These are phyloP conservation scores for Metschnikowia cerradonensis DNA, from an alignment of 805 yeast genomes.

Conservation along the genomic window DNA sequence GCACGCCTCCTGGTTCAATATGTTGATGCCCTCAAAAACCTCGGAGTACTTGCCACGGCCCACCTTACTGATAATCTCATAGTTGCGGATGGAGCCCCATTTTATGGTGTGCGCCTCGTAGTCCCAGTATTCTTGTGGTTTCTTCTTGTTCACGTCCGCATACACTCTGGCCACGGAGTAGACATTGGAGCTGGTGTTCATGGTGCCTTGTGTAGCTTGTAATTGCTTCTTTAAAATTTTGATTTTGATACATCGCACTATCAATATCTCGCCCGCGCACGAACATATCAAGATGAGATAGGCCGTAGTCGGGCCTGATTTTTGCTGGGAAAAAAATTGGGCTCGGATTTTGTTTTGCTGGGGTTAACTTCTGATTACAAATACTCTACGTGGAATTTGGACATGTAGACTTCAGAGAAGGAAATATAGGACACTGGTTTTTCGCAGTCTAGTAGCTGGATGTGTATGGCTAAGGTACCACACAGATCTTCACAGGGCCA, in stretches of 20 bases:
- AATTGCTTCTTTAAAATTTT: slow-evolving; percentile 5
- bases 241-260: slow-evolving; percentile 12
- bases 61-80: slow-evolving; percentile 77
- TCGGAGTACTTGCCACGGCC: slow-evolving; percentile 96
- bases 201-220: slow-evolving; percentile 1
- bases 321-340: neutral
- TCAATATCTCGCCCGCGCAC: slow-evolving; percentile 10
- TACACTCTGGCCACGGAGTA: slow-evolving; percentile 52
- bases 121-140: slow-evolving; percentile 80
- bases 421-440: neutral
- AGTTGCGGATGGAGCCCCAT: slow-evolving; percentile 45
- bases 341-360: neutral
- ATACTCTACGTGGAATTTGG: neutral
- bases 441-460: neutral
- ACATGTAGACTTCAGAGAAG: neutral
- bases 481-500: neutral
- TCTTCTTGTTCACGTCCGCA: slow-evolving; percentile 64
- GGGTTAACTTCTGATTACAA: neutral
- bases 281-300: neutral
- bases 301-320: neutral
- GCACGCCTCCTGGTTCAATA: slow-evolving; percentile 56
- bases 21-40: slow-evolving; percentile 80
- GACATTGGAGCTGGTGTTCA: slow-evolving; percentile 16
- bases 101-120: slow-evolving; percentile 56
- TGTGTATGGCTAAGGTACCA: neutral